Evolutionary conservation across 306 rosid genomes (phyloP).

Genomic region (Macrotyloma uniflorum): DNA sequence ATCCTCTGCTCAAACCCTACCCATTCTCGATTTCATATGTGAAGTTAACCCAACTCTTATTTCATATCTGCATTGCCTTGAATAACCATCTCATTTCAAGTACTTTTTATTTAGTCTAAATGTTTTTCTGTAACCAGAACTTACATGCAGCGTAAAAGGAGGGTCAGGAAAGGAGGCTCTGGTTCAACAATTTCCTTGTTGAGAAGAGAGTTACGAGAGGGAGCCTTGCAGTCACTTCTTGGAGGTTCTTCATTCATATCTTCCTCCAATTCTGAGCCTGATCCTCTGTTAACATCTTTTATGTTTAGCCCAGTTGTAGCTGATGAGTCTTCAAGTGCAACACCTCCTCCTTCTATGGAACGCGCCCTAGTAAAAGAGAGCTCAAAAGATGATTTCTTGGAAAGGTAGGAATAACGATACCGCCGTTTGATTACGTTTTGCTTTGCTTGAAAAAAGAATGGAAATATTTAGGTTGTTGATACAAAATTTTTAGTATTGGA

Average conservation of each 20-base stretch:
- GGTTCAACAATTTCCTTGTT: conserved; percentile 64
- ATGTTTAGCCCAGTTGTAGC: conserved; percentile 60
- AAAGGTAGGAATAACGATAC: conserved; percentile 47
- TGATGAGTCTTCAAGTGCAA: conserved; percentile 49
- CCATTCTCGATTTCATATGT: too few relatives aligned
- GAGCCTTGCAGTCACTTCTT: conserved; percentile 73
- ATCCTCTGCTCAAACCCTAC: too few relatives aligned
- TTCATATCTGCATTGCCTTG: neutral
- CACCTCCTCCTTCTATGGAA: conserved; percentile 51
- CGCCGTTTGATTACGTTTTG: neutral
- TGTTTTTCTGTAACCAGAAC: conserved; percentile 58
- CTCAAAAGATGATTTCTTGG: conserved; percentile 48
- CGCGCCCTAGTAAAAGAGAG: conserved; percentile 49
- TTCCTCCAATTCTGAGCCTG: conserved; percentile 72
- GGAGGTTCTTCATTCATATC: conserved; percentile 68
- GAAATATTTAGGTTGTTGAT: neutral
- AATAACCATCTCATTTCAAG: neutral
- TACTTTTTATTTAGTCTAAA: neutral
- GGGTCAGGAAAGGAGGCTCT: conserved; percentile 63
- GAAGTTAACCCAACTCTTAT: neutral
- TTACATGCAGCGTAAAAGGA: conserved; percentile 91
- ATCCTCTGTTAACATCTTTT: conserved; percentile 82
- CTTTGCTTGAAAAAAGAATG: neutral
- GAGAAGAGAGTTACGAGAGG: conserved; percentile 86
- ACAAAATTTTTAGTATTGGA: neutral